Percentiles rank a stretch among this genome's conserved stretches.
Conservation (phyloP, 1,284 basidiomycete species). For the Sphagnurus paluster region DNA sequence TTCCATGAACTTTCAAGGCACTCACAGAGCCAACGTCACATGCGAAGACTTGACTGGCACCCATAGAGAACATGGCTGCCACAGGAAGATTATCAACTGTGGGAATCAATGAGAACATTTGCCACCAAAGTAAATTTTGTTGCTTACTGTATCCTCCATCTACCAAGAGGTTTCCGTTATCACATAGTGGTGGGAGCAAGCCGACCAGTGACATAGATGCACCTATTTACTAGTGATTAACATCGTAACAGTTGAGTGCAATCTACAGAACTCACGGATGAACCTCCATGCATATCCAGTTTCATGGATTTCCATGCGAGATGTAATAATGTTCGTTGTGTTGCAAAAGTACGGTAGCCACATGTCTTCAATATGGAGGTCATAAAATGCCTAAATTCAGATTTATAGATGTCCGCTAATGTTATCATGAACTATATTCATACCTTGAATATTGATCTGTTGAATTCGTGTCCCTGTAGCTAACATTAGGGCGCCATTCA, state of each 20-base stretch:
- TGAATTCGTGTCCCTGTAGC: constrained; percentile 85
- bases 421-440: constrained; percentile 25
- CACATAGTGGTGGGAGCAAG: constrained; percentile 91
- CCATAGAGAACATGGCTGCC: constrained; percentile 89
- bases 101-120: background rate
- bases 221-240: constrained; percentile 42
- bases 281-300: constrained; percentile 94
- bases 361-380: constrained; percentile 97
- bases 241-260: background rate
- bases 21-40: constrained; percentile 91
- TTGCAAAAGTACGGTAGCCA: constrained; percentile 99
- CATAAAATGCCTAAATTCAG: constrained; percentile 71
- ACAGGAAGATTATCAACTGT: constrained; percentile 92
- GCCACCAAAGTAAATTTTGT: background rate
- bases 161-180: constrained; percentile 92
- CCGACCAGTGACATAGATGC: constrained; percentile 98
- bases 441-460: constrained; percentile 82
- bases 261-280: constrained; percentile 57
- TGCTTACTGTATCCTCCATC: constrained; percentile 88
- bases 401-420: background rate
- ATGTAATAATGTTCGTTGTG: constrained; percentile 98
- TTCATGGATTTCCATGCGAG: constrained; percentile 96
- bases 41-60: constrained; percentile 92
- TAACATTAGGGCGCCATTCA: background rate
- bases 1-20: constrained; percentile 15